These are phyloP conservation scores for Funneliformis mosseae DNA, from an alignment of 192 early-diverging fungal genomes.

Conservation along the genomic window DNA sequence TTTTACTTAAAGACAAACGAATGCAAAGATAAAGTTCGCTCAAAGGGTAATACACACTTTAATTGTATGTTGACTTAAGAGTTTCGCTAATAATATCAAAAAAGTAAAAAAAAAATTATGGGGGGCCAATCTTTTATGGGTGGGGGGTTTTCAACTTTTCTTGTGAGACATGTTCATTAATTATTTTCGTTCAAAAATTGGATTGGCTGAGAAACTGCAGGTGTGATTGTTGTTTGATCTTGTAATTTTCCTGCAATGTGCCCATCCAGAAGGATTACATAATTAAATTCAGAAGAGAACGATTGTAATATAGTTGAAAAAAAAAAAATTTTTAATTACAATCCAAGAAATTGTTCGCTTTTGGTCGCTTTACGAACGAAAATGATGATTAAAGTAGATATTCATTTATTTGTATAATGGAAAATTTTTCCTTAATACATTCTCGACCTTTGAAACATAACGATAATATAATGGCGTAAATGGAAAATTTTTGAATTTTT, in stretches of 20 bases:
- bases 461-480: background rate
- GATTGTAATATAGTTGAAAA: background rate
- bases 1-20: no score
- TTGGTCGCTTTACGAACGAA: background rate
- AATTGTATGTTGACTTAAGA: no score
- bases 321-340: background rate
- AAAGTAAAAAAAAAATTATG: no score
- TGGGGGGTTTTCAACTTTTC: no score
- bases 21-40: no score
- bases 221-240: background rate
- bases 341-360: background rate
- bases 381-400: background rate
- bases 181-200: background rate
- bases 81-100: no score
- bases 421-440: background rate
- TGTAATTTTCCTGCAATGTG: background rate
- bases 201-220: constrained; percentile 9
- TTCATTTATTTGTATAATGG: background rate
- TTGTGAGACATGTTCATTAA: background rate
- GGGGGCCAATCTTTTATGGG: no score
- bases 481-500: background rate
- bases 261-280: background rate
- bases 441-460: background rate
- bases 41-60: no score
- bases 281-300: background rate